phyloP scores from a whole-genome alignment of 1,284 basidiomycete species.

The Vanrija humicola region DNA sequence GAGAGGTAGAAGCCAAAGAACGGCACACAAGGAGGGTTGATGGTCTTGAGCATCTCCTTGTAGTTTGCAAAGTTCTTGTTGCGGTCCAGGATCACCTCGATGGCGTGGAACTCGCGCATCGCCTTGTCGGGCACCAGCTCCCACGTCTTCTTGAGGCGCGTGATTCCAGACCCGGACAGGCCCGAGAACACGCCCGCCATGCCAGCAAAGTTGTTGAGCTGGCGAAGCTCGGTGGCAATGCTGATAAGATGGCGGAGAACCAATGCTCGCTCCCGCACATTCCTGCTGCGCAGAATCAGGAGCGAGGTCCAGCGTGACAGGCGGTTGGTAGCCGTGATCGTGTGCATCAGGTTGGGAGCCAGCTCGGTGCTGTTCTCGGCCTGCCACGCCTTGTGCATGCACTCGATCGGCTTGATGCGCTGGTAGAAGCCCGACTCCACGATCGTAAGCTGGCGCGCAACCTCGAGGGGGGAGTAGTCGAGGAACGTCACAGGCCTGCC shows the following conservation, averaged over 20 bases:
- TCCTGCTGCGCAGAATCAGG: constrained; percentile 72
- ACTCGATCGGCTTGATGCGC: constrained; percentile 86
- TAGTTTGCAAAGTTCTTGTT: constrained; percentile 93
- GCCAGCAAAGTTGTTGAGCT: constrained; percentile 92
- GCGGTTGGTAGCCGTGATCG: constrained; percentile 85
- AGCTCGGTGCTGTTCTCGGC: constrained; percentile 15
- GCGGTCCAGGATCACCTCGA: constrained; percentile 81
- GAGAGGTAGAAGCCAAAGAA: constrained; percentile 97
- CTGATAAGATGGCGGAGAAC: constrained; percentile 85
- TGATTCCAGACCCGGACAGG: constrained; percentile 86
- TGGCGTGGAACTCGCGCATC: constrained; percentile 52
- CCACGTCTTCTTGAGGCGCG: constrained; percentile 88
- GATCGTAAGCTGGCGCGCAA: constrained; percentile 90
- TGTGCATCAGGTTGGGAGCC: constrained; percentile 58
- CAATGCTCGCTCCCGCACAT: constrained; percentile 73
- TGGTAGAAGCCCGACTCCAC: constrained; percentile 84
- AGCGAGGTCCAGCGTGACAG: constrained; percentile 82
- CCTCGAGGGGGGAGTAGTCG: constrained; percentile 69
- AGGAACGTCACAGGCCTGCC: constrained; percentile 31
- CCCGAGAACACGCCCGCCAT: constrained; percentile 96
- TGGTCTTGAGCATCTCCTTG: constrained; percentile 74
- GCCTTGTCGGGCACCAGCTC: constrained; percentile 50
- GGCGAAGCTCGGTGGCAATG: constrained; percentile 80
- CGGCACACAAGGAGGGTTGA: constrained; percentile 92
- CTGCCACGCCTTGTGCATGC: constrained; percentile 59